Conservation (phyloP, 1,284 basidiomycete species). For the Naganishia liquefaciens region DNA sequence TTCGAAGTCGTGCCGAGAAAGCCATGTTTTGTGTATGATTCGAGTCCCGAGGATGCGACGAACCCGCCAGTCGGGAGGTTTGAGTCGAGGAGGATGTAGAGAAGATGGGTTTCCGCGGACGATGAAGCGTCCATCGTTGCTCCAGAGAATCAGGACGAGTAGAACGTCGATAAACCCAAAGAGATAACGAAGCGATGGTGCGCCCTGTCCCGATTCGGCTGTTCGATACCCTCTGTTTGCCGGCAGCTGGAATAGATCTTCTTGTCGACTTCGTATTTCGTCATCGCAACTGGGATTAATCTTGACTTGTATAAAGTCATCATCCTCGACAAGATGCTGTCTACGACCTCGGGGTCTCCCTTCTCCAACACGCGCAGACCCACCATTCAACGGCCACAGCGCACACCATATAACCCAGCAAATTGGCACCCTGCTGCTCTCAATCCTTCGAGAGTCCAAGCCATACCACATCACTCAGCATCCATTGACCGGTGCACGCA, state of each 20-base stretch:
- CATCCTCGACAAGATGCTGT: constrained; percentile 5
- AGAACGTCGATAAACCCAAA: neutral
- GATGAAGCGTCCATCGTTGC: constrained; percentile 4
- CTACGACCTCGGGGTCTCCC: neutral
- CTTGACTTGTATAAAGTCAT: neutral
- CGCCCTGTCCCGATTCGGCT: constrained; percentile 2
- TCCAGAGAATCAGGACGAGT: neutral
- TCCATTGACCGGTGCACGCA: neutral
- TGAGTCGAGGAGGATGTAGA: constrained; percentile 74
- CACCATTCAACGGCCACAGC: constrained; percentile 8
- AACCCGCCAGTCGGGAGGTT: constrained; percentile 98
- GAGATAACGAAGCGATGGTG: constrained; percentile 7
- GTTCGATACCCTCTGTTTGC: neutral
- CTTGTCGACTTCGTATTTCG: neutral
- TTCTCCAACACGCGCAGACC: constrained; percentile 17
- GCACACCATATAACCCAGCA: constrained; percentile 6
- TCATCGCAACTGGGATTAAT: neutral
- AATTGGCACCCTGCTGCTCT: constrained; percentile 12
- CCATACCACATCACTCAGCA: constrained; percentile 5
- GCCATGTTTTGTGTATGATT: constrained; percentile 85
- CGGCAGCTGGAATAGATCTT: constrained; percentile 5
- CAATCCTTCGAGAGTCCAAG: neutral
- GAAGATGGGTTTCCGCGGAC: constrained; percentile 39
- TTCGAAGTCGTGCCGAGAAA: constrained; percentile 57
- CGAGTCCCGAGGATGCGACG: constrained; percentile 92